Percentiles rank a stretch among this genome's conserved stretches.
Conservation (phyloP, 768 basidiomycete genomes). For the Lyophyllum decastes region DNA sequence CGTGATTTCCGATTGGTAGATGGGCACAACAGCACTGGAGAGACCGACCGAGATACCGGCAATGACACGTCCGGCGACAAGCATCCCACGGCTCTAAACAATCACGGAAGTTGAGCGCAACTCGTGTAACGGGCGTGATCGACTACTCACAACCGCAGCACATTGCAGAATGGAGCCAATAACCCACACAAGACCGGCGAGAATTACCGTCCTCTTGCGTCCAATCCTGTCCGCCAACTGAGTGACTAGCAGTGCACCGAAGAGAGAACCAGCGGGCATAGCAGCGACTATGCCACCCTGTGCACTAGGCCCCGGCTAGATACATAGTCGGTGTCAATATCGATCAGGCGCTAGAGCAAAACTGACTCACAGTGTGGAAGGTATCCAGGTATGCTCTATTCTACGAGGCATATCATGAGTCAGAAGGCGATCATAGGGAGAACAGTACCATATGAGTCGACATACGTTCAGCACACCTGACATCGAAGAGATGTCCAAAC, state of each 20-base stretch:
- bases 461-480: conserved; percentile 67
- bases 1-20: conserved; percentile 78
- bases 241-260: conserved; percentile 65
- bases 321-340: neutral
- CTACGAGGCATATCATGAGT: conserved; percentile 18
- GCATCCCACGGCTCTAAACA: conserved; percentile 67
- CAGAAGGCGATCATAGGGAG: neutral
- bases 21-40: conserved; percentile 65
- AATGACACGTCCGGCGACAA: conserved; percentile 69
- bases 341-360: neutral
- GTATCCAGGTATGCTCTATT: conserved; percentile 38
- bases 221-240: conserved; percentile 66
- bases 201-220: conserved; percentile 65
- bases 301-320: conserved; percentile 48
- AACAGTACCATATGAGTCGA: neutral
- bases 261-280: conserved; percentile 75
- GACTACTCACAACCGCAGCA: conserved; percentile 43
- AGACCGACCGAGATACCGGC: conserved; percentile 70
- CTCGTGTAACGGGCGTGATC: neutral
- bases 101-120: neutral
- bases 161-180: conserved; percentile 75
- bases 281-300: conserved; percentile 79
- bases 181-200: conserved; percentile 71
- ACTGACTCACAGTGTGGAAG: conserved; percentile 34
- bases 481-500: conserved; percentile 84